Percentiles rank a stretch among this genome's conserved stretches.
These are phyloP conservation scores for Spizellomyces sp. DNA, from an alignment of 192 early-diverging fungal species.

Conservation along the genomic window DNA sequence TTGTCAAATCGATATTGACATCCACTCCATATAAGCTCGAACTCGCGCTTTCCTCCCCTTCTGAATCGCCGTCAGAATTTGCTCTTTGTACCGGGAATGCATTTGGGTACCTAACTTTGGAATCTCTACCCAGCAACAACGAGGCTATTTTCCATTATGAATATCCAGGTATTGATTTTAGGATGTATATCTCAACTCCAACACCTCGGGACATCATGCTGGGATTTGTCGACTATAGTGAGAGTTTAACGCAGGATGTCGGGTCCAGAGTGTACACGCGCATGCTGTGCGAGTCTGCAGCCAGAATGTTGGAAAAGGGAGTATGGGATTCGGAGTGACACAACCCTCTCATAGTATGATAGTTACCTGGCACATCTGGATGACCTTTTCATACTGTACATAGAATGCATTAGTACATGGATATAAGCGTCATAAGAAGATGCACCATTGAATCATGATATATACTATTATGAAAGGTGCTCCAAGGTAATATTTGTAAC, in stretches of 20 bases:
- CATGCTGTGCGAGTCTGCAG: neutral
- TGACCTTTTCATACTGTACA: neutral
- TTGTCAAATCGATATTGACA: too few relatives aligned
- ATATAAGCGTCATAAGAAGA: too few relatives aligned
- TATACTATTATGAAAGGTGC: too few relatives aligned
- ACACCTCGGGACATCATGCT: neutral
- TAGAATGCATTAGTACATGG: too few relatives aligned
- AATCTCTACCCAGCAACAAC: neutral
- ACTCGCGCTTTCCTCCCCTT: too few relatives aligned
- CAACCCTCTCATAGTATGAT: too few relatives aligned
- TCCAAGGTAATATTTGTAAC: too few relatives aligned
- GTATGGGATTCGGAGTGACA: too few relatives aligned
- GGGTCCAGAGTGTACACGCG: neutral
- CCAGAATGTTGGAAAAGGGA: neutral
- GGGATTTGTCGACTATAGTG: conserved; percentile 6
- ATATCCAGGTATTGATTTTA: neutral
- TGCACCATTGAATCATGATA: too few relatives aligned
- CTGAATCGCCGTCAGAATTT: too few relatives aligned
- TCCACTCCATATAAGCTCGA: too few relatives aligned
- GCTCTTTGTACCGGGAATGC: too few relatives aligned
- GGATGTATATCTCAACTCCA: neutral
- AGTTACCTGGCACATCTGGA: neutral
- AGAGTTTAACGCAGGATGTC: neutral
- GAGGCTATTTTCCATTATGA: neutral
- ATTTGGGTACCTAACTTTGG: neutral